Percentiles rank a stretch among this genome's conserved stretches.
Conservation (phyloP, 2,329 filamentous ascomycete genomes). For the Metarhizium anisopliae region DNA sequence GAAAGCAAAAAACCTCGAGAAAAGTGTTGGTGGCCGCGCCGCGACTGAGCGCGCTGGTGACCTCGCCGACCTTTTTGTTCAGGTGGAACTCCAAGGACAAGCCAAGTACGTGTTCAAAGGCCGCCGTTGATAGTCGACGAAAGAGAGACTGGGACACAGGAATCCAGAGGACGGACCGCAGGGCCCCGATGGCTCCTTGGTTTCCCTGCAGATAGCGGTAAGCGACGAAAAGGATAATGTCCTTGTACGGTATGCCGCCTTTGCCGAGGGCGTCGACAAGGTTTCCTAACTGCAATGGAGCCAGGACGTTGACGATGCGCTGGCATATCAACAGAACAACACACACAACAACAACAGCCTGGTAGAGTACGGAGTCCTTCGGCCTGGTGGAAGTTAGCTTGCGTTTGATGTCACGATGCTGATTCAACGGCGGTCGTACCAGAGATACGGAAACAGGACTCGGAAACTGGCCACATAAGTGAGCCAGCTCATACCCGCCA, state of each 20-base stretch:
- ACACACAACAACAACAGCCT: slow-evolving; percentile 31
- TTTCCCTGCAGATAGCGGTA: slow-evolving; percentile 37
- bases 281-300: slow-evolving; percentile 31
- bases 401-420: neutral
- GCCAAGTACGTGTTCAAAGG: slow-evolving; percentile 37
- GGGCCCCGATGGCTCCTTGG: slow-evolving; percentile 32
- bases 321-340: slow-evolving; percentile 31
- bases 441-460: slow-evolving; percentile 36
- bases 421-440: slow-evolving; percentile 16
- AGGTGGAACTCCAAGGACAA: slow-evolving; percentile 42
- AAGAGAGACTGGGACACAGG: slow-evolving; percentile 35
- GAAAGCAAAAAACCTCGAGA: slow-evolving; percentile 37
- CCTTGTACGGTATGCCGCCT: slow-evolving; percentile 31
- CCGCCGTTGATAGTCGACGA: slow-evolving; percentile 31
- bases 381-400: slow-evolving; percentile 24
- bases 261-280: slow-evolving; percentile 31
- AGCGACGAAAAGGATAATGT: slow-evolving; percentile 33
- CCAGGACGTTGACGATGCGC: slow-evolving; percentile 33
- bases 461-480: slow-evolving; percentile 37
- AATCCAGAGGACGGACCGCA: slow-evolving; percentile 37
- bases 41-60: slow-evolving; percentile 38
- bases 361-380: slow-evolving; percentile 30
- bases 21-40: slow-evolving; percentile 40
- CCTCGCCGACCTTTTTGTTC: slow-evolving; percentile 41
- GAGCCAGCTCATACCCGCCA: slow-evolving; percentile 30